phyloP scores from a whole-genome alignment of 163 green algal species.

The Scenedesmus sp. region DNA sequence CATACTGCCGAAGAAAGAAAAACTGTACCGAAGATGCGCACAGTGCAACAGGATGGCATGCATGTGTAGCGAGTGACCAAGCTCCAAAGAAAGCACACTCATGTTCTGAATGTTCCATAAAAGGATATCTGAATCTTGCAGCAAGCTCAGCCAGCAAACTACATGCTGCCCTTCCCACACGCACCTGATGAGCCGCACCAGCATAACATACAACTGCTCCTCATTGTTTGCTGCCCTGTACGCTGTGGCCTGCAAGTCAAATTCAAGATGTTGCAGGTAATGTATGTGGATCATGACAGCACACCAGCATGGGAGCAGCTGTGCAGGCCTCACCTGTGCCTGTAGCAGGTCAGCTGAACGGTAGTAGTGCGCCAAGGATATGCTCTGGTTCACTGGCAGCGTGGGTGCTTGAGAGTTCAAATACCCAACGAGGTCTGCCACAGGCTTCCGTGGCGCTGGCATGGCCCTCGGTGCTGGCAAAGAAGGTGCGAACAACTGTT shows the following conservation, averaged over 20 bases:
- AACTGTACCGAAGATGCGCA: neutral
- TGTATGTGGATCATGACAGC: neutral
- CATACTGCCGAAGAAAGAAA: neutral
- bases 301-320: neutral
- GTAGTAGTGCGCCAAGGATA: slow-evolving; percentile 77
- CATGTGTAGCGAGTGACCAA: neutral
- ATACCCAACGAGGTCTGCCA: slow-evolving; percentile 56
- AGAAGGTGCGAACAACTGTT: slow-evolving; percentile 12
- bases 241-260: slow-evolving; percentile 67
- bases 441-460: slow-evolving; percentile 35
- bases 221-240: slow-evolving; percentile 77
- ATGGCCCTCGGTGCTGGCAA: neutral
- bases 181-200: slow-evolving; percentile 83
- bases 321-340: slow-evolving; percentile 50
- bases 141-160: neutral
- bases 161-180: neutral
- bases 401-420: slow-evolving; percentile 54
- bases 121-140: neutral
- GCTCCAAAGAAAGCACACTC: neutral
- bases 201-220: slow-evolving; percentile 88
- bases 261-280: neutral
- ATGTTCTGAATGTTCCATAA: neutral
- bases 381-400: slow-evolving; percentile 65
- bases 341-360: slow-evolving; percentile 73
- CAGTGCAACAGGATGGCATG: neutral